Percentiles rank a stretch among this genome's conserved stretches.
Conservation (phyloP, 768 basidiomycete genomes). For the Leccinum incarnatum region DNA sequence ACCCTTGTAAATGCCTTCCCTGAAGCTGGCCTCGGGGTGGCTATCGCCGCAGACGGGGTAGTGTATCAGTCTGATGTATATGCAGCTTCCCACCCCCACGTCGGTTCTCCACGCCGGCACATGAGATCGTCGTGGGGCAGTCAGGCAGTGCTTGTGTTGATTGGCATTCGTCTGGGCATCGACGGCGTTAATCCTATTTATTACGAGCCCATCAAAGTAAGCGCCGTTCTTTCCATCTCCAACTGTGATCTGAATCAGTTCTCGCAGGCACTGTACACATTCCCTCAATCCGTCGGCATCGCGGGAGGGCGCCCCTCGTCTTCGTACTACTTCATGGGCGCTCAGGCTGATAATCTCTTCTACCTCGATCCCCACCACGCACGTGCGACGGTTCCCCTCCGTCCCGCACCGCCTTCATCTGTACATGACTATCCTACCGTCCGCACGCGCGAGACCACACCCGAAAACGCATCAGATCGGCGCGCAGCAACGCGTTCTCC, state of each 20-base stretch:
- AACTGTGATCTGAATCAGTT: not conserved
- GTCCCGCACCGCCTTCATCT: conserved; percentile 41
- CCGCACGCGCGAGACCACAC: conserved; percentile 29
- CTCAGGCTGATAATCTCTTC: conserved; percentile 84
- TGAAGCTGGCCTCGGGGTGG: conserved; percentile 75
- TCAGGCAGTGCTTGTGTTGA: conserved; percentile 79
- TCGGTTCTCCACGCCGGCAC: conserved; percentile 31
- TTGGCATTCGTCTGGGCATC: conserved; percentile 84
- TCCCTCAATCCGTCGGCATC: conserved; percentile 95
- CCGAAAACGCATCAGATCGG: conserved; percentile 30
- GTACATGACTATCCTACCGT: conserved; percentile 21
- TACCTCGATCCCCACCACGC: conserved; percentile 82
- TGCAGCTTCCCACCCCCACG: conserved; percentile 55
- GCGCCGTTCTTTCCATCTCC: conserved; percentile 8
- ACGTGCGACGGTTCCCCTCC: conserved; percentile 71
- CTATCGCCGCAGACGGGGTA: conserved; percentile 78
- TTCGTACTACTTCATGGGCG: conserved; percentile 96
- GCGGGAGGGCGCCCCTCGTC: conserved; percentile 96
- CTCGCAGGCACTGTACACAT: conserved; percentile 75
- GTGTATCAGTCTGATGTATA: conserved; percentile 86
- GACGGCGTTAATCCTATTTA: conserved; percentile 96
- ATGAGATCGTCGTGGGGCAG: conserved; percentile 63
- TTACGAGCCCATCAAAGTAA: conserved; percentile 78
- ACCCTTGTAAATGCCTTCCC: conserved; percentile 77
- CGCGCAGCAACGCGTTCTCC: conserved; percentile 29